A percentile compares a stretch with the other conserved stretches of the same genome.
These are phyloP conservation scores for Hemisphaericaspora xylofermentans DNA, from an alignment of 1,139 yeast genomes.

Conservation along the genomic window DNA sequence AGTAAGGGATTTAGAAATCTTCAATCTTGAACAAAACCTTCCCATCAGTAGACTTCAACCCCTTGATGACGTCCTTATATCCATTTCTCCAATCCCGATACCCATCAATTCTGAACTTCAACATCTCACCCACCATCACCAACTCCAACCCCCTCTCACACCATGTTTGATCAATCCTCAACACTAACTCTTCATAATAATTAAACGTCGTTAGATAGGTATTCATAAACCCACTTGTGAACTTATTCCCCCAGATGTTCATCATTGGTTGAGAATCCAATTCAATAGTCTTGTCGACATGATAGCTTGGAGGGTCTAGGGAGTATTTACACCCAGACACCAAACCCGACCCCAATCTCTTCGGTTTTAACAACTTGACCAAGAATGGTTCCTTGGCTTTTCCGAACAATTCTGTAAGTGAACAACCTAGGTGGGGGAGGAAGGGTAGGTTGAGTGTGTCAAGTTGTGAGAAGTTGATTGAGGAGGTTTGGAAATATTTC, in stretches of 20 bases:
- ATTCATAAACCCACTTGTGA: constrained; percentile 33
- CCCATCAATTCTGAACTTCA: constrained; percentile 33
- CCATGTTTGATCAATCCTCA: constrained; percentile 31
- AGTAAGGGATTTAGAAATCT: constrained; percentile 24
- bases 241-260: constrained; percentile 37
- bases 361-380: constrained; percentile 40
- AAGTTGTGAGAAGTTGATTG: constrained; percentile 29
- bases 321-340: constrained; percentile 41
- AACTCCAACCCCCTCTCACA: constrained; percentile 32
- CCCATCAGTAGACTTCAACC: constrained; percentile 32
- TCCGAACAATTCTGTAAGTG: constrained; percentile 28
- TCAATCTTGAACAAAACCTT: constrained; percentile 40
- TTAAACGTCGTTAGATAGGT: constrained; percentile 35
- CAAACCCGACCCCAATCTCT: constrained; percentile 28
- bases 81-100: constrained; percentile 41
- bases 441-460: constrained; percentile 36
- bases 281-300: constrained; percentile 29
- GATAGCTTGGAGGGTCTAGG: constrained; percentile 34
- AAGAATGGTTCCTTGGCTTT: constrained; percentile 35
- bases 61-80: constrained; percentile 26
- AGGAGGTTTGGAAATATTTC: constrained; percentile 35
- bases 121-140: constrained; percentile 25
- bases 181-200: constrained; percentile 35
- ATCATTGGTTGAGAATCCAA: constrained; percentile 19
- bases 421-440: constrained; percentile 19